A percentile compares a stretch with the other conserved stretches of the same genome.
Evolutionary conservation across 768 basidiomycete genomes (phyloP).

Genomic region (Cystobasidium onofrii): DNA sequence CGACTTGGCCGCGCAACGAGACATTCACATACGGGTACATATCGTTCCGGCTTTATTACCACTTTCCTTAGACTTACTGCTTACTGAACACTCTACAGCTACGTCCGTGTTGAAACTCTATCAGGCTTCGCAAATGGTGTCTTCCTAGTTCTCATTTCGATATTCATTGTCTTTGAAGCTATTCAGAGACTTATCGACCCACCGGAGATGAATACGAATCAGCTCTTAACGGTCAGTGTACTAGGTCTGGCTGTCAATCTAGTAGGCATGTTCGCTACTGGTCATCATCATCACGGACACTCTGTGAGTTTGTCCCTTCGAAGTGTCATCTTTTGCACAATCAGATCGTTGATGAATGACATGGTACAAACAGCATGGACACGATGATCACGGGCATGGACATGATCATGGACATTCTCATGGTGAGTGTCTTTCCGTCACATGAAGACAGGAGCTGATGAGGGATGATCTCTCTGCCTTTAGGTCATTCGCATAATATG

Average conservation of each 20-base stretch:
- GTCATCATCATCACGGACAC: constrained; percentile 46
- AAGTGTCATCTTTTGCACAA: neutral
- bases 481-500: constrained; percentile 87
- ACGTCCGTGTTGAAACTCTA: constrained; percentile 89
- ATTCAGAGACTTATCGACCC: constrained; percentile 72
- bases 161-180: constrained; percentile 97
- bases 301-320: neutral
- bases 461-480: neutral
- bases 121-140: constrained; percentile 98
- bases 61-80: neutral
- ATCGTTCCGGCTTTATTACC: neutral
- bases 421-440: neutral
- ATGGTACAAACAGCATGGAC: constrained; percentile 36
- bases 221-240: constrained; percentile 77
- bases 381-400: constrained; percentile 30
- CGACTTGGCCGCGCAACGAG: constrained; percentile 91
- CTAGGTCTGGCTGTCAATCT: constrained; percentile 86
- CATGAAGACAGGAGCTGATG: neutral
- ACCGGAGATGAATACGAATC: constrained; percentile 94
- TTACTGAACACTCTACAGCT: constrained; percentile 50
- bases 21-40: constrained; percentile 87
- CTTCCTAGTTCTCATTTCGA: constrained; percentile 82
- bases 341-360: too few relatives aligned
- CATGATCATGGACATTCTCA: constrained; percentile 27
- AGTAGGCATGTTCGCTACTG: constrained; percentile 98